Percentiles rank a stretch among this genome's conserved stretches.
These are phyloP conservation scores for Hortaea werneckii DNA, from an alignment of 2,329 filamentous ascomycete species.

Conservation along the genomic window DNA sequence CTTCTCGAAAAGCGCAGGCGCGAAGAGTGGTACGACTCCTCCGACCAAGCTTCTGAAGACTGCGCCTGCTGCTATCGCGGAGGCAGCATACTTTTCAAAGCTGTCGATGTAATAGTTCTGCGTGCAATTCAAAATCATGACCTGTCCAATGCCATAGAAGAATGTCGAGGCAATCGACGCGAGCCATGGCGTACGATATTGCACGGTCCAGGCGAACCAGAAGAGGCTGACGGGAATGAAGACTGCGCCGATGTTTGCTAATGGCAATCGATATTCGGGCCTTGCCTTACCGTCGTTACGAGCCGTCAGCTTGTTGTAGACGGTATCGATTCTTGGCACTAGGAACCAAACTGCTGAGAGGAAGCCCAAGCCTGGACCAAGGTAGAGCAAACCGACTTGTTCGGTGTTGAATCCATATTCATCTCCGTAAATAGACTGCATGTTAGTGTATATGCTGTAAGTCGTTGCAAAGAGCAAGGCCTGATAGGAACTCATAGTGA, in stretches of 20 bases:
- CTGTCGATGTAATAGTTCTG: slow-evolving; percentile 48
- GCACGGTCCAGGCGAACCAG: slow-evolving; percentile 35
- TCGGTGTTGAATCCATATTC: slow-evolving; percentile 37
- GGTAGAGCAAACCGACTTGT: slow-evolving; percentile 36
- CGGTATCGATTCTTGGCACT: slow-evolving; percentile 37
- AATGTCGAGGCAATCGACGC: slow-evolving; percentile 33
- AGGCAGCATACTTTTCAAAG: slow-evolving; percentile 42
- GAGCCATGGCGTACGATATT: slow-evolving; percentile 32
- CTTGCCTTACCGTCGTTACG: slow-evolving; percentile 30
- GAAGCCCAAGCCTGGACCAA: slow-evolving; percentile 36
- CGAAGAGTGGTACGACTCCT: slow-evolving; percentile 38
- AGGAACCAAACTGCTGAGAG: slow-evolving; percentile 36
- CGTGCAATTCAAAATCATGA: slow-evolving; percentile 43
- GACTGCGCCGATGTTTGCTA: slow-evolving; percentile 36
- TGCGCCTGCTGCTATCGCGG: slow-evolving; percentile 40
- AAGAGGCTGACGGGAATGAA: slow-evolving; percentile 36
- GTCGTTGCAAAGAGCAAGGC: slow-evolving; percentile 39
- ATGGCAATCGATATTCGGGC: slow-evolving; percentile 36
- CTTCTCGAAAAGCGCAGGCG: slow-evolving; percentile 33
- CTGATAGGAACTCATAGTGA: slow-evolving; percentile 37
- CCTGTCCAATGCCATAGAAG: slow-evolving; percentile 43
- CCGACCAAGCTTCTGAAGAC: slow-evolving; percentile 39
- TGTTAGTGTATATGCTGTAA: slow-evolving; percentile 39
- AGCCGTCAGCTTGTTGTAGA: slow-evolving; percentile 36
- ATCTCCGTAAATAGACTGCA: slow-evolving; percentile 36